Evolutionary conservation across 2,329 filamentous ascomycete genomes (phyloP), one percentile per base, ranked within the genome.

Genomic region (Phialophora verrucosa): DNA sequence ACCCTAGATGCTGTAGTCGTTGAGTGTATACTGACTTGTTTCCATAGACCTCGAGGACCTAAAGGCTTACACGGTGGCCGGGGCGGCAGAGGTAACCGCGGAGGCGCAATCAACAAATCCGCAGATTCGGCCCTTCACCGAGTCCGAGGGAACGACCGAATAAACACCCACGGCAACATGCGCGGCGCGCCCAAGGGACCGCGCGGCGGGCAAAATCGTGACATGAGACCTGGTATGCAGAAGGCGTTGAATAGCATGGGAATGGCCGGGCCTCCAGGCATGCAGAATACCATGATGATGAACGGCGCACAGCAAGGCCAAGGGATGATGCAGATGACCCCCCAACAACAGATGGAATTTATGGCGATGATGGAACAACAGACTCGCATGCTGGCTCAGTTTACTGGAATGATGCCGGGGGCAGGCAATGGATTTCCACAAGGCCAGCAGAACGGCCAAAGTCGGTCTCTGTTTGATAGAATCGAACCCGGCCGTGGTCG

Each of bases 11-110:
- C 10, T 11, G 12, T 38, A 4, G 44, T 62, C n/a, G 23, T 35
- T 32, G 32, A 32, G 51, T 8, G 53, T 8, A 20, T 38, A 56
- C 35, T 66, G 47, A 66, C 65, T 49, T 64, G 7, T 38, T 58
- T 62, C 10, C 47, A 66, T 74, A 97, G 94, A 75, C 95, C 95
- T 10, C 98, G 93, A 59, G 95, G 94, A 64, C 95, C 95, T 20
- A 95, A 93, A 77, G 93, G 93, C 38, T 97, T 98, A 93, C 91
- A 95, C 75, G 92, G 90, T 76, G 87, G 87, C 60, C 86, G 83
- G 72, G 83, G 84, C 63, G 85, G 87, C 62, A 88, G 91, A 71
- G 90, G 91, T 66, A 93, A 92, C 77, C 92, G 92, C 58, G 92
- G 97, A 72, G 86, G 96, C 75, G 88, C 89, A 14, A 89, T 97